phyloP scores from a whole-genome alignment of 768 basidiomycete genomes.

The Lactarius trivialis region DNA sequence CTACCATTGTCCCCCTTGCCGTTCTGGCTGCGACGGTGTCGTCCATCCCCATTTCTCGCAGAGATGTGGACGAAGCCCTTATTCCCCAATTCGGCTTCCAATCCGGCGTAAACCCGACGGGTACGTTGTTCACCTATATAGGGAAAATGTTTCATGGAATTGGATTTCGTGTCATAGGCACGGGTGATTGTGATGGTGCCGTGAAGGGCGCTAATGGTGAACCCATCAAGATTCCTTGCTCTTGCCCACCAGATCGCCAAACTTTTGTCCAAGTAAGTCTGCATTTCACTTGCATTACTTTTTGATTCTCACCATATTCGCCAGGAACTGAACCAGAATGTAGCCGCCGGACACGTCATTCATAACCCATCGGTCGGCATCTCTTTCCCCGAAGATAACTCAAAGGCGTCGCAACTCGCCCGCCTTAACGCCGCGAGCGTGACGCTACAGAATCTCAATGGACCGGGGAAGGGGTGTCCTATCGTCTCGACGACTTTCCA shows the following conservation, averaged over 20 bases:
- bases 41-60: slow-evolving; percentile 9
- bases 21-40: slow-evolving; percentile 3
- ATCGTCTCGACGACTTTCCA: slow-evolving; percentile 55
- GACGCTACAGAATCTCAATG: slow-evolving; percentile 69
- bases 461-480: slow-evolving; percentile 62
- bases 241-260: slow-evolving; percentile 52
- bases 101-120: slow-evolving; percentile 55
- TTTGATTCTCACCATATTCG: slow-evolving; percentile 22
- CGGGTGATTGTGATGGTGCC: slow-evolving; percentile 65
- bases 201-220: slow-evolving; percentile 49
- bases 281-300: not conserved
- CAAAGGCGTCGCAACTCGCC: slow-evolving; percentile 34
- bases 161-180: slow-evolving; percentile 37
- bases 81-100: slow-evolving; percentile 50
- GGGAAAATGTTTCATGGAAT: not conserved
- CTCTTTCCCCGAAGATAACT: slow-evolving; percentile 41
- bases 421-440: slow-evolving; percentile 50
- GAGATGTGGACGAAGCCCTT: slow-evolving; percentile 13
- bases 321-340: slow-evolving; percentile 18
- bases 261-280: slow-evolving; percentile 45
- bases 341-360: slow-evolving; percentile 11
- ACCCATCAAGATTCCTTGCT: slow-evolving; percentile 55
- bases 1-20: slow-evolving; percentile 5
- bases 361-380: slow-evolving; percentile 24
- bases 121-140: slow-evolving; percentile 29